A percentile compares a stretch with the other conserved stretches of the same genome.
phyloP scores from a whole-genome alignment of 768 basidiomycete species.

The Trametes cingulata region DNA sequence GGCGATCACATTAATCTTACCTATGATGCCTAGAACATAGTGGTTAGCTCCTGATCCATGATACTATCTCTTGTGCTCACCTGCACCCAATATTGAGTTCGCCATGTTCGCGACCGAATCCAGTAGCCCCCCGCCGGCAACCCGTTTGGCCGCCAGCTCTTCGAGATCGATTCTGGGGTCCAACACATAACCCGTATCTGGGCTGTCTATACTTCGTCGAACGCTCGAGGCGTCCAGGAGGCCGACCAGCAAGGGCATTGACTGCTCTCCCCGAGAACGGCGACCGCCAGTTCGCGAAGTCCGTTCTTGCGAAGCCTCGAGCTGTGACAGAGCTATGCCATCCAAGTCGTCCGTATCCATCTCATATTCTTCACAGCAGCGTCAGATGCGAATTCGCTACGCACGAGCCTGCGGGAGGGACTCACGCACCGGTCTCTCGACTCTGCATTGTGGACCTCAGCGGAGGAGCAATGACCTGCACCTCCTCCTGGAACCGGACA shows the following conservation, averaged over 20 bases:
- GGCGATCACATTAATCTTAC: constrained; percentile 38
- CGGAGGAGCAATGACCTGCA: constrained; percentile 66
- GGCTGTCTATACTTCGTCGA: constrained; percentile 57
- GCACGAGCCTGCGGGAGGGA: constrained; percentile 17
- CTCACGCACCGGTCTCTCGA: constrained; percentile 76
- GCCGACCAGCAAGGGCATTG: constrained; percentile 79
- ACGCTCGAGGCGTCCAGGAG: constrained; percentile 64
- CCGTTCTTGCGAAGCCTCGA: constrained; percentile 34
- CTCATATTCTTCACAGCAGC: constrained; percentile 63
- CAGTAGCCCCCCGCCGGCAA: constrained; percentile 70
- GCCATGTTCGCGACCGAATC: constrained; percentile 93
- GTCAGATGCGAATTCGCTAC: background rate
- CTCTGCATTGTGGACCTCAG: constrained; percentile 73
- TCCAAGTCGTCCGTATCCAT: constrained; percentile 83
- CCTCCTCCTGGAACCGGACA: constrained; percentile 69
- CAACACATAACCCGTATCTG: constrained; percentile 27
- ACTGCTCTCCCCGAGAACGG: constrained; percentile 45
- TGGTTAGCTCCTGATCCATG: background rate
- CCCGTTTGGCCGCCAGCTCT: constrained; percentile 65
- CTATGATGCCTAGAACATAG: constrained; percentile 63
- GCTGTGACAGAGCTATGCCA: constrained; percentile 39
- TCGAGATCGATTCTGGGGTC: constrained; percentile 61
- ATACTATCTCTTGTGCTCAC: constrained; percentile 39
- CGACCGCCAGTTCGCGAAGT: constrained; percentile 33
- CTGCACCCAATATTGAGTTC: constrained; percentile 93